phyloP scores from a whole-genome alignment of 2,329 filamentous ascomycete species.

The Lecanicillium sp. region DNA sequence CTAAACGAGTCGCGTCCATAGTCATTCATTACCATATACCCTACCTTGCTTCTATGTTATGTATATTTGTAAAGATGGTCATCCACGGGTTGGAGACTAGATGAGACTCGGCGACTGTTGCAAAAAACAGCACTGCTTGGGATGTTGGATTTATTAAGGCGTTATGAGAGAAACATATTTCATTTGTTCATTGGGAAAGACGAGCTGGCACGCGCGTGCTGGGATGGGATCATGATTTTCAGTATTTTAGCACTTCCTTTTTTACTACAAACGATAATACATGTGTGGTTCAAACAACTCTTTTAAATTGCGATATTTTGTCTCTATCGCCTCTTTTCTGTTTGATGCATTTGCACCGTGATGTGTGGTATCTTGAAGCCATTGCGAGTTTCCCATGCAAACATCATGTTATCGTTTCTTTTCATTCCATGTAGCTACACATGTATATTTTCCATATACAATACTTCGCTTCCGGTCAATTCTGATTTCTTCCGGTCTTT shows the following conservation, averaged over 20 bases:
- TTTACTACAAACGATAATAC: constrained; percentile 7
- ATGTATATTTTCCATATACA: constrained; percentile 14
- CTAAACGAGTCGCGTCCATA: constrained; percentile 43
- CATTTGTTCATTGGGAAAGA: constrained; percentile 3
- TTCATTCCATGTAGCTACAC: too few species aligned
- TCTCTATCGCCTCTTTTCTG: too few species aligned
- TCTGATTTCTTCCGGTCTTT: not conserved
- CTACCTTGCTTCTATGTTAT: constrained; percentile 14
- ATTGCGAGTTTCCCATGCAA: too few species aligned
- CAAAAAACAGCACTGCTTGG: constrained; percentile 2
- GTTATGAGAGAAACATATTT: constrained; percentile 9
- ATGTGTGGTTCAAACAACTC: not conserved
- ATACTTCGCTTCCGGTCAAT: too few species aligned
- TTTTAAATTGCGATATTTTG: too few species aligned
- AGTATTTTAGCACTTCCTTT: constrained; percentile 15
- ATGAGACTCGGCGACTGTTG: constrained; percentile 5
- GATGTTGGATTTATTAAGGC: constrained; percentile 9
- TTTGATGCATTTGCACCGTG: too few species aligned
- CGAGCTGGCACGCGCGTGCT: constrained; percentile 3
- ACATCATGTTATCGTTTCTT: too few species aligned
- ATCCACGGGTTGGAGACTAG: constrained; percentile 13
- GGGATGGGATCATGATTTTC: constrained; percentile 12
- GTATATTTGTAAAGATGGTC: constrained; percentile 11
- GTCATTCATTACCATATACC: constrained; percentile 17
- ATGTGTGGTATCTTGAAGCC: too few species aligned